Percentiles rank a stretch among this genome's conserved stretches.
phyloP scores from a whole-genome alignment of 345 rosid species.

The Syzygium grande region DNA sequence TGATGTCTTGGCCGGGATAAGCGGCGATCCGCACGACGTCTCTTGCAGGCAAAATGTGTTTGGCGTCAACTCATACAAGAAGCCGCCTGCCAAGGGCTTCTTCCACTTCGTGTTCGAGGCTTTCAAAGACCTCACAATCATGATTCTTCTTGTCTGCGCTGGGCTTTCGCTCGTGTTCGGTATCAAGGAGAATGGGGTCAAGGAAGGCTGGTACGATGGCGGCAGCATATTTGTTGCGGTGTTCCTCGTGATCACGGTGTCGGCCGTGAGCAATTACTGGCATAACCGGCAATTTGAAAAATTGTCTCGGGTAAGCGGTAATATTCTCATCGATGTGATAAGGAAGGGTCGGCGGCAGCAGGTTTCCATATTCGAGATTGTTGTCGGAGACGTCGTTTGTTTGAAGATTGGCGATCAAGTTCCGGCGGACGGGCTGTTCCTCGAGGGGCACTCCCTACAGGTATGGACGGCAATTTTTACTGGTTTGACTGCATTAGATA shows the following conservation, averaged over 20 bases:
- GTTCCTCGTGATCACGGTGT: conserved; percentile 40
- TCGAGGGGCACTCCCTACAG: conserved; percentile 34
- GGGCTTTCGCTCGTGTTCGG: conserved; percentile 49
- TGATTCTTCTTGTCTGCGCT: conserved; percentile 47
- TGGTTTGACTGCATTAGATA: background rate
- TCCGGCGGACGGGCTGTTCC: conserved; percentile 57
- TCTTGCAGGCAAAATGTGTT: conserved; percentile 30
- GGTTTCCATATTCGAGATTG: conserved; percentile 47
- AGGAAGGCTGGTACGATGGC: conserved; percentile 70
- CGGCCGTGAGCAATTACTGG: conserved; percentile 40
- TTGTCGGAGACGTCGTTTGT: conserved; percentile 52
- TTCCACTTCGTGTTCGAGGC: conserved; percentile 37
- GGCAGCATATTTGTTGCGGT: conserved; percentile 51
- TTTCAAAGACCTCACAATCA: conserved; percentile 39
- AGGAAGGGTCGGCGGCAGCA: conserved; percentile 35
- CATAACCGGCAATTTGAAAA: conserved; percentile 47
- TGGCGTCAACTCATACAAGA: conserved; percentile 54
- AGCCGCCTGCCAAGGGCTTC: conserved; percentile 47
- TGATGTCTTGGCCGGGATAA: conserved; percentile 23
- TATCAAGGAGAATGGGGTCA: conserved; percentile 44
- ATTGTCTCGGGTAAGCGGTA: conserved; percentile 36
- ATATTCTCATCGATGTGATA: conserved; percentile 41
- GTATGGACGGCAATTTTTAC: background rate
- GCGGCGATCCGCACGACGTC: conserved; percentile 19
- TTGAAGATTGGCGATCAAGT: conserved; percentile 58